phyloP scores from a whole-genome alignment of 257 asterid species.

The Cynanchum wilfordii region DNA sequence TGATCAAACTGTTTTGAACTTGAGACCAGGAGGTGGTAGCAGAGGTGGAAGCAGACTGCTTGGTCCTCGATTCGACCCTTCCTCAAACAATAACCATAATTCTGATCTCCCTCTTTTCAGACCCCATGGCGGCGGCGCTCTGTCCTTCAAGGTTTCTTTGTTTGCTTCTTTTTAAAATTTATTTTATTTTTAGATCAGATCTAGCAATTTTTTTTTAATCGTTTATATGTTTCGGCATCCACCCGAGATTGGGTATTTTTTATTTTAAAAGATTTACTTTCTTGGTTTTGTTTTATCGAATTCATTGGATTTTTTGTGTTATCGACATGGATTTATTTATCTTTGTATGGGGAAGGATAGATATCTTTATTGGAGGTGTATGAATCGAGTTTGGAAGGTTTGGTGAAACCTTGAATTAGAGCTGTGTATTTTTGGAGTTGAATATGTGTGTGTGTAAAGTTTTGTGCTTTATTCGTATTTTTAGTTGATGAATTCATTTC shows the following conservation, averaged over 20 bases:
- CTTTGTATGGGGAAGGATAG: neutral
- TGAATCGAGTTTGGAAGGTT: neutral
- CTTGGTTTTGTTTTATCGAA: slow-evolving; percentile 3
- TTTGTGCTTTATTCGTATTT: neutral
- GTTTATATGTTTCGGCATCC: neutral
- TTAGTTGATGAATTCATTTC: neutral
- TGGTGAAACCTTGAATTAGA: neutral
- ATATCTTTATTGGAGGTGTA: neutral
- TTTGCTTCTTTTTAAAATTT: neutral
- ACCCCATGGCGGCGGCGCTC: slow-evolving; percentile 32
- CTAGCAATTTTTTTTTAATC: neutral
- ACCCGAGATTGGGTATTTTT: slow-evolving; percentile 5
- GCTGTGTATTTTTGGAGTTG: neutral
- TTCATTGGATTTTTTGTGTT: neutral
- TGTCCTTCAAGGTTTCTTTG: slow-evolving; percentile 22
- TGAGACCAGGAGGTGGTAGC: slow-evolving; percentile 55
- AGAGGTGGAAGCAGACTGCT: slow-evolving; percentile 35
- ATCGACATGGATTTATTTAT: neutral
- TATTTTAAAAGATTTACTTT: neutral
- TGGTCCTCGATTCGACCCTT: slow-evolving; percentile 40
- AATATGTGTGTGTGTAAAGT: neutral
- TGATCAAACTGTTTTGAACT: slow-evolving; percentile 47
- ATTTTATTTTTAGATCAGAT: slow-evolving; percentile 14
- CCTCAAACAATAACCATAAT: slow-evolving; percentile 17
- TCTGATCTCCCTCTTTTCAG: slow-evolving; percentile 33